phyloP scores from a whole-genome alignment of 2,329 filamentous ascomycete species.

The Coniochaeta sp. region DNA sequence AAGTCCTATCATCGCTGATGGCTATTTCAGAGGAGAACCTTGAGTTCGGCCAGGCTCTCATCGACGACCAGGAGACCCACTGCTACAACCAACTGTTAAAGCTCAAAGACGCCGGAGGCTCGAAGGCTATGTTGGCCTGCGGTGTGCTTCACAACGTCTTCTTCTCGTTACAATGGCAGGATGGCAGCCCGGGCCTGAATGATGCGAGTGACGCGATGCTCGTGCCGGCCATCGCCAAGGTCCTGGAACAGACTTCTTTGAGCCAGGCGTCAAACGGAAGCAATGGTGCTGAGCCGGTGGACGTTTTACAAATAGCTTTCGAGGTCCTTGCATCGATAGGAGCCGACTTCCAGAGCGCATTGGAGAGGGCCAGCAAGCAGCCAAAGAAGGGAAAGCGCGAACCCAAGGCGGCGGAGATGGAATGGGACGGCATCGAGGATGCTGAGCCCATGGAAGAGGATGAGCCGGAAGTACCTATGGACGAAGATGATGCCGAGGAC shows the following conservation, averaged over 20 bases:
- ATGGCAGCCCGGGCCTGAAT: slow-evolving; percentile 39
- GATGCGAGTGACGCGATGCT: slow-evolving; percentile 43
- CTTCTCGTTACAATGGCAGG: slow-evolving; percentile 43
- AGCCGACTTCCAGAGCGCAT: slow-evolving; percentile 46
- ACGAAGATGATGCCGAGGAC: slow-evolving; percentile 26
- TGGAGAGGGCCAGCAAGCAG: slow-evolving; percentile 34
- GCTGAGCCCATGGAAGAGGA: slow-evolving; percentile 27
- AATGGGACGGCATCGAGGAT: slow-evolving; percentile 25
- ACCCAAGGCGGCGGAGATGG: not conserved
- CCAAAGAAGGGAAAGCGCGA: not conserved
- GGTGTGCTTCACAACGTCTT: slow-evolving; percentile 59
- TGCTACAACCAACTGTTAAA: slow-evolving; percentile 43
- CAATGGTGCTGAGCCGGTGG: slow-evolving; percentile 32
- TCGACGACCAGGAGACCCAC: slow-evolving; percentile 36
- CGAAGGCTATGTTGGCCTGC: slow-evolving; percentile 49
- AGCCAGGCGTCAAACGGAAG: slow-evolving; percentile 22
- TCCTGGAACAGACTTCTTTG: slow-evolving; percentile 27
- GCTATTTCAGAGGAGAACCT: slow-evolving; percentile 55
- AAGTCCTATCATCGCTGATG: slow-evolving; percentile 48
- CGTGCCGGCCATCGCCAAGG: slow-evolving; percentile 35
- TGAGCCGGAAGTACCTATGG: slow-evolving; percentile 23
- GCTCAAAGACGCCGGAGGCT: slow-evolving; percentile 38
- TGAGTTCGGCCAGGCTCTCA: slow-evolving; percentile 43
- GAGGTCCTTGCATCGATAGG: slow-evolving; percentile 60
- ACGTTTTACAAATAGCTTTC: slow-evolving; percentile 47